Evolutionary conservation across 441 rosid species (phyloP), one percentile per base, ranked within the genome.

Genomic region (Gossypium davidsonii): DNA sequence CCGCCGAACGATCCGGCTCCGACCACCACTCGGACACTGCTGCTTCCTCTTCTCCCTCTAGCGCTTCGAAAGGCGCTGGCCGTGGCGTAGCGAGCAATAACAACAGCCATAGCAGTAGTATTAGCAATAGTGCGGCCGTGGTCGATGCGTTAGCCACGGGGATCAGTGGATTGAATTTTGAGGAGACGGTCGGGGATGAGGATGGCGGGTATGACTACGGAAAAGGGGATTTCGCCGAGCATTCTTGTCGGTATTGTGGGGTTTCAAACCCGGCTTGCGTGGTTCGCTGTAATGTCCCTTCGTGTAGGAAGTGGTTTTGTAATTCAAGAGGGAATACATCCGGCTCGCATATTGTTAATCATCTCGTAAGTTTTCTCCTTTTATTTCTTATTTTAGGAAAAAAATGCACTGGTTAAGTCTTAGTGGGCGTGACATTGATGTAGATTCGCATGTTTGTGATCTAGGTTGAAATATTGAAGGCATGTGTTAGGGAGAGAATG

Each of bases 271-370:
- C 99, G 3, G 94, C 99, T 1, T 96, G 99, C 61, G 99, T 96
- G 25, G 99, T 89, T 44, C 84, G 98, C 79, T 96, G 99, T 69
- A 96, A 96, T 78, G 97, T 93, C 71, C 94, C 99, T 15, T 96
- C 99, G 0, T 96, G 99, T 76, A 83, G 99, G 69, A 96, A 96
- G 85, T 96, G 99, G 99, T 96, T 96, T 77, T 96, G 99, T 76
- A 96, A 96, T 83, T 96, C 99, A 4, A 87, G 98, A 74, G 99
- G 99, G 64, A 96, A 96, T 79, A 96, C 99, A 17, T 96, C 98
- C 0, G 99, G 98, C 48, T 96, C 99, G 39, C 99, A 96, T 83
- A 96, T 96, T 11, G 99, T 93, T 67, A 93, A 96, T 83, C 99
- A 93, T 75, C 82, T 93, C 88, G 99, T 89, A 59, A 87, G 98